phyloP scores from a whole-genome alignment of 768 basidiomycete species.

The Mycena epipterygia region DNA sequence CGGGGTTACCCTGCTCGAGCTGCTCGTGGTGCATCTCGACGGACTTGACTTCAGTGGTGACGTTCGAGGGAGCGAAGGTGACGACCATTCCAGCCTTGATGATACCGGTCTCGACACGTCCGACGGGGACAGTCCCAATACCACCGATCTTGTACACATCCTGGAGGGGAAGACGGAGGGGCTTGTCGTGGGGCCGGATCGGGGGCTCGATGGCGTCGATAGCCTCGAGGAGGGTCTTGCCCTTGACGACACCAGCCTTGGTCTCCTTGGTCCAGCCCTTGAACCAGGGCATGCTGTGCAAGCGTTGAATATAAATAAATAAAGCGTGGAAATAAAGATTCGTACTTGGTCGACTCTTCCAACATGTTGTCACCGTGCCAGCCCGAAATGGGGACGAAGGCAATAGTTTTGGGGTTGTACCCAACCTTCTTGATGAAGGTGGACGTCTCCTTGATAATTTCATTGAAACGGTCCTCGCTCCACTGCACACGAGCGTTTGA shows the following conservation, averaged over 20 bases:
- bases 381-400: constrained; percentile 99
- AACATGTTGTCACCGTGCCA: constrained; percentile 99
- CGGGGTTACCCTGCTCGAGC: constrained; percentile 93
- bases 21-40: constrained; percentile 99
- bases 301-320: constrained; percentile 26
- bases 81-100: constrained; percentile 99
- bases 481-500: constrained; percentile 67
- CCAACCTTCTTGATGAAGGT: constrained; percentile 99
- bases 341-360: constrained; percentile 96
- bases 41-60: constrained; percentile 99
- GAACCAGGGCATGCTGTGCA: constrained; percentile 95
- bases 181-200: constrained; percentile 96
- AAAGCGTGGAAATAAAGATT: constrained; percentile 20
- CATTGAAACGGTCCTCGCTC: constrained; percentile 99
- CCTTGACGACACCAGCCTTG: constrained; percentile 94
- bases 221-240: constrained; percentile 99
- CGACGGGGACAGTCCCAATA: constrained; percentile 99
- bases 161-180: constrained; percentile 99
- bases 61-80: constrained; percentile 95
- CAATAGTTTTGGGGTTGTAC: constrained; percentile 98
- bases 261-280: constrained; percentile 99
- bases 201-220: constrained; percentile 99
- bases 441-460: constrained; percentile 98
- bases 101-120: constrained; percentile 99
- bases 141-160: constrained; percentile 99